Evolutionary conservation across 371 early-diverging fungal genomes (phyloP), one percentile per base, ranked within the genome.

Genomic region (Batkoa obscura): DNA sequence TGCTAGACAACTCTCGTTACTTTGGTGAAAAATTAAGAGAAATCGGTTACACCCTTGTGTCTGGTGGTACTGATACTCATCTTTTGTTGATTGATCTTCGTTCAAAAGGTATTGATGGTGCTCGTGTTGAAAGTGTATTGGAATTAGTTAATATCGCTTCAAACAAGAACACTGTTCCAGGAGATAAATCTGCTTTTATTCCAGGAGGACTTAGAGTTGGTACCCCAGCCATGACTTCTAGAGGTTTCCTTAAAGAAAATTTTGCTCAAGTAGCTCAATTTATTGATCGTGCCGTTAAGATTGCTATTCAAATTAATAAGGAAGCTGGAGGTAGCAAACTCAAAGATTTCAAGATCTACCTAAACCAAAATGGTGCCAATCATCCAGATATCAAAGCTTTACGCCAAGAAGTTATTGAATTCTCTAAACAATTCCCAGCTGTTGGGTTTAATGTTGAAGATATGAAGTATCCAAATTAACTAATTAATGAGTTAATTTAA

Each of bases 151-250:
- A 94, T 67, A 90, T 99, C 64, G 88, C 93, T 0, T 80, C 91
- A 43, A 99, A 99, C 82, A 98, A 98, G 78, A 98, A 99, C 79
- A 94, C 97, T 0, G 89, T 99, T 15, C 94, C 94, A 9, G 90
- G 92, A 38, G 98, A 99, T 71, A 89, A 81, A 68, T 82, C 81
- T 38, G 96, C 97, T 2, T 72, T 98, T 64, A 78, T 88, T 36
- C 99, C 99, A 23, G 85, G 91, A 55, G 99, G 98, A 57, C 77
- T 99, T 58, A 82, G 99, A 61, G 68, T 86, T 49, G 76, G 80
- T 60, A 86, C 94, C 1, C 94, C 97, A 33, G 98, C 99, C 33
- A 92, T 98, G 88, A 99, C 99, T 45, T 81, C 91, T 42, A 84
- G 99, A 60, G 95, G 95, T 0, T 73, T 98, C 31, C 68, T 69